Conservation (phyloP, 176 grass and related monocot species). For the Eremochloa ophiuroides region DNA sequence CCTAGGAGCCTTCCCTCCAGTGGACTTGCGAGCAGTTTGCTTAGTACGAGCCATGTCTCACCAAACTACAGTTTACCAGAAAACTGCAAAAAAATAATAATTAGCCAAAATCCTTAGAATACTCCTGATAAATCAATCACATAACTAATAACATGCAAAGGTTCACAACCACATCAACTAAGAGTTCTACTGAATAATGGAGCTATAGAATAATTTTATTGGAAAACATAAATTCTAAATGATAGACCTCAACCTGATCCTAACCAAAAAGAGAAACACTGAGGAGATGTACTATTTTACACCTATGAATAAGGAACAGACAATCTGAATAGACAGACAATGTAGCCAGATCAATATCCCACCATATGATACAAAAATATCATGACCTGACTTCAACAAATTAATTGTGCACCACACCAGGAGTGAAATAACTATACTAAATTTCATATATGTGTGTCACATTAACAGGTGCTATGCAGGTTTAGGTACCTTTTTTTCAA, state of each 20-base stretch:
- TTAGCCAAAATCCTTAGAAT: background rate
- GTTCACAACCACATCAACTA: background rate
- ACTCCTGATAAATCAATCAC: background rate
- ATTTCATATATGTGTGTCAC: background rate
- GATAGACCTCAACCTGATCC: background rate
- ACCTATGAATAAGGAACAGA: background rate
- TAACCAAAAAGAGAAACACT: background rate
- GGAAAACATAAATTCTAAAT: background rate
- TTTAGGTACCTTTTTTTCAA: background rate
- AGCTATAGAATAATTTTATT: background rate
- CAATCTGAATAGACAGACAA: background rate
- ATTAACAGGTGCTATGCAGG: background rate
- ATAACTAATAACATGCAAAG: background rate
- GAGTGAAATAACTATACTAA: background rate
- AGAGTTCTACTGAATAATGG: background rate
- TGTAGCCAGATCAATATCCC: background rate
- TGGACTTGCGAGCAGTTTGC: conserved; percentile 69
- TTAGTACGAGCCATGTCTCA: conserved; percentile 63
- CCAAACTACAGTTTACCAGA: background rate
- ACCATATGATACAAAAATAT: background rate
- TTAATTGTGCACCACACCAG: background rate
- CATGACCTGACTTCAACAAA: background rate
- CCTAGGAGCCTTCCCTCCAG: conserved; percentile 58
- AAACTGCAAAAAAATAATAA: background rate
- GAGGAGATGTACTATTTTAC: background rate